Conservation (phyloP, 2,329 filamentous ascomycete genomes). For the Orbilia quercus region DNA sequence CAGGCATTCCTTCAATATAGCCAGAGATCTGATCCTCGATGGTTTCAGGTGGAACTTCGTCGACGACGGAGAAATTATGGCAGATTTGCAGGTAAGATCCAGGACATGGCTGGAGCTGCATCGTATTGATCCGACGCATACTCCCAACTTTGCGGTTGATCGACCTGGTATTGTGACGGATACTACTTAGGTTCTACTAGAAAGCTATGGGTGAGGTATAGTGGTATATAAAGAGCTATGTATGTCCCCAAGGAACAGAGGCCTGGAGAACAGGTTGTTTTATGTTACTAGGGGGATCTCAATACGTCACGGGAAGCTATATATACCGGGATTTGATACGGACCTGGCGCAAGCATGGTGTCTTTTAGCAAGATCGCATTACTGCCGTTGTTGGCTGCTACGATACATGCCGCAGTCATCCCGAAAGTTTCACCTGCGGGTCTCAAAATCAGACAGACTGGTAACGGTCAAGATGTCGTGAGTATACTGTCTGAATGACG, state of each 20-base stretch:
- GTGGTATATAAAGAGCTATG: conserved; percentile 24
- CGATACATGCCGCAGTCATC: conserved; percentile 38
- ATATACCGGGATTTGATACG: conserved; percentile 1
- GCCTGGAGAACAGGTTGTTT: neutral
- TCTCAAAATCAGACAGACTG: conserved; percentile 38
- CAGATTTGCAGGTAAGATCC: conserved; percentile 9
- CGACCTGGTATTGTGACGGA: conserved; percentile 3
- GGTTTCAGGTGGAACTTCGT: conserved; percentile 8
- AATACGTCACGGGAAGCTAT: conserved; percentile 17
- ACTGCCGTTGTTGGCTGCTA: conserved; percentile 37
- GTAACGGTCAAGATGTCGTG: conserved; percentile 27
- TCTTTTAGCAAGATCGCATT: conserved; percentile 46
- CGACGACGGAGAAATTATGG: conserved; percentile 53
- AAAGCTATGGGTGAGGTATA: neutral
- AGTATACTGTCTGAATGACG: conserved; percentile 6
- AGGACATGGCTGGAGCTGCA: conserved; percentile 33
- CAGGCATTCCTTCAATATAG: conserved; percentile 26
- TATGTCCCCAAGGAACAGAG: neutral
- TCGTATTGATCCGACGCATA: conserved; percentile 47
- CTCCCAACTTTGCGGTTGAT: conserved; percentile 8
- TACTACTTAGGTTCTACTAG: neutral
- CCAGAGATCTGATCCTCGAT: conserved; percentile 36
- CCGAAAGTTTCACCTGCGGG: conserved; percentile 41
- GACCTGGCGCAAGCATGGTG: conserved; percentile 36
- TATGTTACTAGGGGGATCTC: conserved; percentile 7